phyloP scores from a whole-genome alignment of 2,329 filamentous ascomycete species.

The Fusarium sp. region DNA sequence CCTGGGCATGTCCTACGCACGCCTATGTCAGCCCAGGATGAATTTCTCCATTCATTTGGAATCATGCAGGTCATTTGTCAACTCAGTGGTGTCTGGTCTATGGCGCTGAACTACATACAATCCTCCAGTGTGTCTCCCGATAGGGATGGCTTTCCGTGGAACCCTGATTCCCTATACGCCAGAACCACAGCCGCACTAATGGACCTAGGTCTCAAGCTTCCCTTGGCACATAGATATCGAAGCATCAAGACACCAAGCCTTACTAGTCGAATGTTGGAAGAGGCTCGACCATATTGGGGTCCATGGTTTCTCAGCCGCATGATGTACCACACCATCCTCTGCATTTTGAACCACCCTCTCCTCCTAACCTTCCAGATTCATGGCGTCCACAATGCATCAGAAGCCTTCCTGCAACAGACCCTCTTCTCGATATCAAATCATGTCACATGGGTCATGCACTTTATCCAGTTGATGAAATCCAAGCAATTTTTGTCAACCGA shows the following conservation, averaged over 20 bases:
- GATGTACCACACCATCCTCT: slow-evolving; percentile 19
- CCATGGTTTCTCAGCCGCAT: slow-evolving; percentile 21
- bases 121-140: not conserved
- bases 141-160: not conserved
- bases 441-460: slow-evolving; percentile 8
- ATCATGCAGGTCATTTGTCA: slow-evolving; percentile 2
- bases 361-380: slow-evolving; percentile 15
- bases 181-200: not conserved
- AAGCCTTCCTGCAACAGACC: slow-evolving; percentile 18
- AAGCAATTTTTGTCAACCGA: slow-evolving; percentile 1
- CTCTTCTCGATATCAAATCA: not conserved
- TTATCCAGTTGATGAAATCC: slow-evolving; percentile 6
- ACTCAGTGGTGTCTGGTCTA: slow-evolving; percentile 4
- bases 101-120: not conserved
- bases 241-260: slow-evolving; percentile 1
- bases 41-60: not conserved
- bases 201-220: slow-evolving; percentile 9
- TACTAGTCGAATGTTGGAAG: not conserved
- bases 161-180: not conserved
- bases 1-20: not conserved
- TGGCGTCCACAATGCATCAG: slow-evolving; percentile 3
- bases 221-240: slow-evolving; percentile 9
- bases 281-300: slow-evolving; percentile 4
- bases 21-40: not conserved
- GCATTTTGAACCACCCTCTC: slow-evolving; percentile 16